These are phyloP conservation scores for Takashimella koratensis DNA, from an alignment of 1,284 basidiomycete genomes.

Conservation along the genomic window DNA sequence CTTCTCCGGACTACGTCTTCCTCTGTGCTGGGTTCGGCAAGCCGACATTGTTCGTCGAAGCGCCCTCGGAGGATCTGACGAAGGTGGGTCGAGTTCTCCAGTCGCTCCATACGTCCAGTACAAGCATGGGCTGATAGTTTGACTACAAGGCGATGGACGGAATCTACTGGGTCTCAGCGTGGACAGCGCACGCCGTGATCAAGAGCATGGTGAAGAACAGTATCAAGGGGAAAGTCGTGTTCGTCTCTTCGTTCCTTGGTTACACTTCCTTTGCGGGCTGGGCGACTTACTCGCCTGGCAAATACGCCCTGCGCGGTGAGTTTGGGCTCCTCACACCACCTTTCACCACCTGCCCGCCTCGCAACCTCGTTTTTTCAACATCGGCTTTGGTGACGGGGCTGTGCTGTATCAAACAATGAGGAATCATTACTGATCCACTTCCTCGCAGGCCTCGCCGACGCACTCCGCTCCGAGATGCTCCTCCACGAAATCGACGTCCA, in stretches of 20 bases:
- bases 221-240: slow-evolving; percentile 65
- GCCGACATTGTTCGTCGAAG: slow-evolving; percentile 71
- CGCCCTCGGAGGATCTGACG: slow-evolving; percentile 59
- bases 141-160: slow-evolving; percentile 46
- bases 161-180: slow-evolving; percentile 58
- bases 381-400: background rate
- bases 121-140: background rate
- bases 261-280: slow-evolving; percentile 82
- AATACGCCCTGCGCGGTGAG: slow-evolving; percentile 81
- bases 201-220: slow-evolving; percentile 65
- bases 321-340: background rate
- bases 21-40: slow-evolving; percentile 68
- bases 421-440: slow-evolving; percentile 1
- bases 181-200: slow-evolving; percentile 69
- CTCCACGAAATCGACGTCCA: slow-evolving; percentile 71
- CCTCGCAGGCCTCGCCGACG: slow-evolving; percentile 73
- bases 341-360: background rate
- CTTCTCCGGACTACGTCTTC: slow-evolving; percentile 68
- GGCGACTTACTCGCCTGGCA: slow-evolving; percentile 79
- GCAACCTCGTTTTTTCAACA: background rate
- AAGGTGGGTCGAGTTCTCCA: slow-evolving; percentile 53
- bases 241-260: slow-evolving; percentile 77
- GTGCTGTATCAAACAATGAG: no score
- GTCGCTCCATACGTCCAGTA: no score
- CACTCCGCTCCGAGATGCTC: slow-evolving; percentile 74